Evolutionary conservation across 768 basidiomycete genomes (phyloP), one percentile per base, ranked within the genome.

Genomic region (Kondoa subrosea): DNA sequence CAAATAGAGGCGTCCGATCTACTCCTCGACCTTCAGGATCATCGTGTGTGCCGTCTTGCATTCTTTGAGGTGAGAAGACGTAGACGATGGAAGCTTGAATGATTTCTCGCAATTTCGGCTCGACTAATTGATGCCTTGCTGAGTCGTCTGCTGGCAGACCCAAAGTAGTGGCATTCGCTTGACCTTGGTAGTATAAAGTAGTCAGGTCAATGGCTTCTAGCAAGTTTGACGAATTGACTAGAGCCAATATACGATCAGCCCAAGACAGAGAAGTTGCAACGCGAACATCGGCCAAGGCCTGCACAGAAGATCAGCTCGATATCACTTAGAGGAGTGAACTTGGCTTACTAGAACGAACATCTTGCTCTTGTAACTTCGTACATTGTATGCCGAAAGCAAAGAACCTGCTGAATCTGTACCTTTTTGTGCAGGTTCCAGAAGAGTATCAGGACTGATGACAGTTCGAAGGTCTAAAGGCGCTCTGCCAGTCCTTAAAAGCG

Each of bases 21-120:
- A 97, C 91, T 27, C 93, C 93, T 50, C 89, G 84, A 26, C 87
- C 87, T 75, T 91, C 88, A 4, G 84, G 82, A 16, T 84, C 87
- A 64, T 79, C 75, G 77, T 96, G 91, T 1, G 91, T 93, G 56
- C 82, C 83, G 76, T 97, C 95, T 27, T 81, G 85, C 84, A 97
- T 86, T 29, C 95, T 85, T 16, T 97, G 91, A 73, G 95, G 89
- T 1, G 93, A 92, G 77, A 99, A 99, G 0, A 87, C 85, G 76
- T 92, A 97, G 25, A 81, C 83, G 56, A 87, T 81, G 1, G 95
- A 95, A 1, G 95, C 91, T 14, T 80, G 78, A 85, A 99, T 87
- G 32, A 99, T 81, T 68, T 87, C 88, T 34, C 81, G 82, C 68
- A 96, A 81, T 73, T 87, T 87, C 65, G 82, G 81, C 1, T 87